These are phyloP conservation scores for Vicia faba DNA, from an alignment of 306 rosid genomes.

Conservation along the genomic window DNA sequence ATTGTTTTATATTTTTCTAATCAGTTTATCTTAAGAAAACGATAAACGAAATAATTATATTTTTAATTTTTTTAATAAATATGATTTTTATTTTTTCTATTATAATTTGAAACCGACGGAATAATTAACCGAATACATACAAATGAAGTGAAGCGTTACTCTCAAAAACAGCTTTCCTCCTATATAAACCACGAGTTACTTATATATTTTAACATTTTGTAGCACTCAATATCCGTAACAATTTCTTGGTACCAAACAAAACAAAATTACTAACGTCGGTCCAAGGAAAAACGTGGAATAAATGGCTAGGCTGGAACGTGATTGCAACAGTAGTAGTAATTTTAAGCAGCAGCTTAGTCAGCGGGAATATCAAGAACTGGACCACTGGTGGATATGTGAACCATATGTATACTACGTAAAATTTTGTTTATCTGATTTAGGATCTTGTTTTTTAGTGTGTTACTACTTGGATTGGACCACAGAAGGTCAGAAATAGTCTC, in stretches of 20 bases:
- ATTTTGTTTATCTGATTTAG: conserved; percentile 17
- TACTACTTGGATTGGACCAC: conserved; percentile 37
- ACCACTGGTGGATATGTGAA: conserved; percentile 26
- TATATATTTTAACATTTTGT: background rate
- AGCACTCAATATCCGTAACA: background rate
- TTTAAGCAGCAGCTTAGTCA: conserved; percentile 15
- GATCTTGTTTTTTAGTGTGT: conserved; percentile 22
- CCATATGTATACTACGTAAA: conserved; percentile 2
- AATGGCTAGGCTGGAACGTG: conserved; percentile 28
- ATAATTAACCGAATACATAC: too few species aligned
- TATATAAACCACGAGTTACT: background rate
- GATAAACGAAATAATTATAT: too few species aligned
- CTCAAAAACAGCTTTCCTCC: background rate
- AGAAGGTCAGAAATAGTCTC: conserved; percentile 7
- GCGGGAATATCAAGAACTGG: conserved; percentile 33
- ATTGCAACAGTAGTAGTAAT: background rate
- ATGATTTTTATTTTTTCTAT: too few species aligned
- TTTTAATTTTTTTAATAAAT: too few species aligned
- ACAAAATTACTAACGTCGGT: background rate
- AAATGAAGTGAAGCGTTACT: background rate
- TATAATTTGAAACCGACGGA: too few species aligned
- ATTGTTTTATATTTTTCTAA: too few species aligned
- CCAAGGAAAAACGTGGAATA: conserved; percentile 20
- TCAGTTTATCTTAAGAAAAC: too few species aligned
- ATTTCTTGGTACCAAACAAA: background rate